Base-by-base conservation (phyloP, 2,329 filamentous ascomycete species). In the Polychaeton citri region DNA sequence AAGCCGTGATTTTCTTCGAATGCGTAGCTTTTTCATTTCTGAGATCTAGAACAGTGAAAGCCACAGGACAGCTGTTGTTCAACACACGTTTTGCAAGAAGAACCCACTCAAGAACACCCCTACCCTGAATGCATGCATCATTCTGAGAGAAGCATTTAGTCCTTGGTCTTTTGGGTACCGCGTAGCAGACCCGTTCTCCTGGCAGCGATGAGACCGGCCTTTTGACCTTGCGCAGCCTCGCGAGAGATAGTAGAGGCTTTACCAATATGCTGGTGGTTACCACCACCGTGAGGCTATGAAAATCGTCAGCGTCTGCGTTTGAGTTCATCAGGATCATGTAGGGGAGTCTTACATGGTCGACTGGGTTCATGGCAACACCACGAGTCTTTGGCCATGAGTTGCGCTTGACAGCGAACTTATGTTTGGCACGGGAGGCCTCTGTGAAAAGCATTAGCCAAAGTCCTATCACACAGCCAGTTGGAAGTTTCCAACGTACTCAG, bases 321-420 rank as follows among this genome's bases (percentile, higher is more conserved):
- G 43, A 19, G 36, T 34, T 32, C 33, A 39, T 21, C 15, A 24
- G 12, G 6, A 15, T 19, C 9, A 32, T 18, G n/a, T 21, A 38
- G 19, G 20, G 34, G 47, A 19, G 28, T 51, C 69, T 63, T 71
- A 72, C 68, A 79, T 98, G 90, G 73, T 98, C 90, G 62, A 98
- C 90, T 60, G 90, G 90, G 76, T 98, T 98, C 90, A 98, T 98
- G 71, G 90, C 90, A 81, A 98, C 90, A 95, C 90, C 90, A 90
- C 90, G 88, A 77, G 90, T 98, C 84, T 93, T 95, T 72, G 90
- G 90, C 90, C 90, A 98, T 64, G 79, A 88, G 85, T 98, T 96
- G 66, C 90, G 86, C 86, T 98, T 98, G 74, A 95, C 92, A 57
- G 87, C 86, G 74, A 94, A 98, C 83, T 98, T 98, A 68, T 96